Base-by-base conservation (phyloP, 1,284 basidiomycete species). In the Leccinum huronense region DNA sequence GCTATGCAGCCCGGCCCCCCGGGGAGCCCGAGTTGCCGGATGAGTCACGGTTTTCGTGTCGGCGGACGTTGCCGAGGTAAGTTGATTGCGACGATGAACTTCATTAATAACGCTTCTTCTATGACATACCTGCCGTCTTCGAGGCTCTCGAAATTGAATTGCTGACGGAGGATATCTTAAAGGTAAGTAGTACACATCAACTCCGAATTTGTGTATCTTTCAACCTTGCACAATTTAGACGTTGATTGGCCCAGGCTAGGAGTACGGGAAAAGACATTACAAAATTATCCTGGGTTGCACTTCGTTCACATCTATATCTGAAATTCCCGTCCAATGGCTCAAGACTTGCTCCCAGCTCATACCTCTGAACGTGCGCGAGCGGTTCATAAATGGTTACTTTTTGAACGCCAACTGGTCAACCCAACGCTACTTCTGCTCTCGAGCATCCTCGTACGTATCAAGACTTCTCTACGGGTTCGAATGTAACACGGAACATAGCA, bases 81-180 rank as follows among this genome's bases (percentile, higher is more conserved):
- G 88, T 87, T 62, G 80, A 23, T 33, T 40, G 7, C 27, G n/a
- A 57, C 9, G 13, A 40, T 45, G 61, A 8, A 34, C 11, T 56
- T 59, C 4, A 19, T 58, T 69, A 33, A 74, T n/a, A n/a, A n/a
- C 34, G 0, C 16, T 55, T 68, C 27, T 63, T 34, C 59, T 67
- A 90, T 87, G 82, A 83, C 59, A 72, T 80, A 42, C 76, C 80
- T 23, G 83, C 83, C 14, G 77, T 87, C 19, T 92, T 90, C 70
- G 93, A 94, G 70, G 86, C 88, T 1, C 80, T 95, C 57, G 94
- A 97, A 72, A 86, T 95, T 38, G 94, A 97, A 70, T 76, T 95
- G 3, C 76, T 97, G 45, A 87, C 94, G 75, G 92, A 87, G 74
- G 86, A 94, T 73, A 86, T 94, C 59, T 87, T 95, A 77, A 89